A percentile compares a stretch with the other conserved stretches of the same genome.
phyloP scores from a whole-genome alignment of 2,329 filamentous ascomycete genomes.

The Camptophora hylomeconis region DNA sequence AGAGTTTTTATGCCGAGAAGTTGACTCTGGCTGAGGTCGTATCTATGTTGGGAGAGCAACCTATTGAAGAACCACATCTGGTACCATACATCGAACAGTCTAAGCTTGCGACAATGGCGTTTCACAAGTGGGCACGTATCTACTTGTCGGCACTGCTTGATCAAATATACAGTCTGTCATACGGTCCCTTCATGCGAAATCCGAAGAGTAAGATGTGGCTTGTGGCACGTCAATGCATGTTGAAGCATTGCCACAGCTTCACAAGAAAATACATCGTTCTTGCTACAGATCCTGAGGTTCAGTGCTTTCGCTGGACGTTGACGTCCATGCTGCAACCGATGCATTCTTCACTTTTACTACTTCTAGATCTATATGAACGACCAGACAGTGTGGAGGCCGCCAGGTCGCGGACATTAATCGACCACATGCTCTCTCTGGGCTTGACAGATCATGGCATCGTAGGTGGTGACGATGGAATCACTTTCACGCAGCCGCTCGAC shows the following conservation, averaged over 20 bases:
- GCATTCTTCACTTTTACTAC: constrained; percentile 35
- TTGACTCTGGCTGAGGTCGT: no score
- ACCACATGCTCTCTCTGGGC: constrained; percentile 32
- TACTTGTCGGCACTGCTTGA: constrained; percentile 32
- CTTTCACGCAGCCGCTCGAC: constrained; percentile 30
- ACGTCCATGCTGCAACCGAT: constrained; percentile 33
- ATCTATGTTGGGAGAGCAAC: no score
- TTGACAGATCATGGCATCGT: constrained; percentile 33
- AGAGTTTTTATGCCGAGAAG: no score
- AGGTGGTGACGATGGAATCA: constrained; percentile 31
- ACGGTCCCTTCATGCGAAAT: constrained; percentile 36
- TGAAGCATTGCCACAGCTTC: constrained; percentile 34
- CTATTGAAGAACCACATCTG: no score
- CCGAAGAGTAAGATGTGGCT: constrained; percentile 34
- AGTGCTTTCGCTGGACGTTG: constrained; percentile 37
- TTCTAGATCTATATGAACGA: constrained; percentile 36
- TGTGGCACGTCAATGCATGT: constrained; percentile 31
- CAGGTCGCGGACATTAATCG: constrained; percentile 32
- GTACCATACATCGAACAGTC: no score
- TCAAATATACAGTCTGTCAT: constrained; percentile 32
- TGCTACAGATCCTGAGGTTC: constrained; percentile 33
- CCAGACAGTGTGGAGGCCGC: constrained; percentile 32
- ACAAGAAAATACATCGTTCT: constrained; percentile 37
- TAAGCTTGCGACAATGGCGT: constrained; percentile 25
- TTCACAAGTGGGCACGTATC: constrained; percentile 35